phyloP scores from a whole-genome alignment of 2,329 filamentous ascomycete genomes.

The Lasiodiplodia sp. region DNA sequence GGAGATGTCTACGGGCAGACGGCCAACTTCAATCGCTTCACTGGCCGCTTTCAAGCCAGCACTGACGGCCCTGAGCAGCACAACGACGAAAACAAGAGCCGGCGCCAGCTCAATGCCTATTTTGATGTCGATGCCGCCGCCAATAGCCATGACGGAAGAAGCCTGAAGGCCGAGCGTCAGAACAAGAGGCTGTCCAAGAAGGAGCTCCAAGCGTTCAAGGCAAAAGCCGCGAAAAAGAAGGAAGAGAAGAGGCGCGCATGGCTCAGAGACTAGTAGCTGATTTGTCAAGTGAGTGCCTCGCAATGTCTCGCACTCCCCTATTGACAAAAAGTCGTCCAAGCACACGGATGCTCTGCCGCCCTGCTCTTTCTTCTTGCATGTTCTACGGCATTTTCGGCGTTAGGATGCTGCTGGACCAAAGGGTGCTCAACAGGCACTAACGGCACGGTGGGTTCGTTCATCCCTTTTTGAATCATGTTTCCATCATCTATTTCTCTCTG shows the following conservation, averaged over 20 bases:
- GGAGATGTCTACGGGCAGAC: constrained; percentile 66
- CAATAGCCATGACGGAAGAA: constrained; percentile 87
- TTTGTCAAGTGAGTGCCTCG: constrained; percentile 6
- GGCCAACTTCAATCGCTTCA: constrained; percentile 90
- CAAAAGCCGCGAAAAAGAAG: constrained; percentile 87
- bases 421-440: constrained; percentile 4
- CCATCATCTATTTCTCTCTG: background rate
- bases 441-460: constrained; percentile 21
- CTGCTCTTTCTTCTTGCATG: background rate
- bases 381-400: constrained; percentile 18
- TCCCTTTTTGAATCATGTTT: constrained; percentile 11
- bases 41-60: constrained; percentile 77
- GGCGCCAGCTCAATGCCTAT: constrained; percentile 88
- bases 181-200: constrained; percentile 83
- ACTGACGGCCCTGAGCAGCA: constrained; percentile 76
- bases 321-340: background rate
- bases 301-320: background rate
- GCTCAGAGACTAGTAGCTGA: constrained; percentile 73
- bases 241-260: constrained; percentile 94
- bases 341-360: background rate
- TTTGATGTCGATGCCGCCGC: constrained; percentile 96
- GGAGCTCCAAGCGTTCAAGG: constrained; percentile 89
- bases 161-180: constrained; percentile 87
- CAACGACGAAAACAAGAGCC: constrained; percentile 86
- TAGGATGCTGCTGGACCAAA: constrained; percentile 2